Evolutionary conservation across 345 rosid species (phyloP).

Genomic region (Murraya paniculata): DNA sequence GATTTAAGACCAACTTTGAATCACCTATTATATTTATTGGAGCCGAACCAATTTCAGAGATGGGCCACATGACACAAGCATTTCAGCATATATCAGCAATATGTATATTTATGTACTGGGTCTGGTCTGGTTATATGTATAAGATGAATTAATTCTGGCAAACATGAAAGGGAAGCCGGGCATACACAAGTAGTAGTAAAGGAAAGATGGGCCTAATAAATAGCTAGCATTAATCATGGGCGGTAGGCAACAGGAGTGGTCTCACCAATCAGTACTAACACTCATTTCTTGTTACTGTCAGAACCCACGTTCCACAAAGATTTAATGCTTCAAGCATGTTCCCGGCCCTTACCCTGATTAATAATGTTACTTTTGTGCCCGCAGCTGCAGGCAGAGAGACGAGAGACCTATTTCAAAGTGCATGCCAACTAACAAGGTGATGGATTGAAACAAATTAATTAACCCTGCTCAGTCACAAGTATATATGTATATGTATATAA

Average conservation of each 20-base stretch:
- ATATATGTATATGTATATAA: no score
- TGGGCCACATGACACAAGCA: no score
- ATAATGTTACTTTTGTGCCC: constrained; percentile 1
- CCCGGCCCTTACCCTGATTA: constrained; percentile 4
- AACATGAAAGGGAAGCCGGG: background rate
- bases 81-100: no score
- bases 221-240: background rate
- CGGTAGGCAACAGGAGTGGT: background rate
- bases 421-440: no score
- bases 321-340: constrained; percentile 15
- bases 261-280: constrained; percentile 2
- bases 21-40: no score
- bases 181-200: background rate
- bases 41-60: no score
- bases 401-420: no score
- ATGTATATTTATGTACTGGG: no score
- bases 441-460: no score
- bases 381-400: background rate
- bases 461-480: no score
- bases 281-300: constrained; percentile 15
- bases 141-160: background rate
- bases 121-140: no score
- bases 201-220: constrained; percentile 8
- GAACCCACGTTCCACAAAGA: constrained; percentile 28
- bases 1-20: no score